Base-by-base conservation (phyloP, 2,329 filamentous ascomycete genomes). In the Zasmidium cellare region DNA sequence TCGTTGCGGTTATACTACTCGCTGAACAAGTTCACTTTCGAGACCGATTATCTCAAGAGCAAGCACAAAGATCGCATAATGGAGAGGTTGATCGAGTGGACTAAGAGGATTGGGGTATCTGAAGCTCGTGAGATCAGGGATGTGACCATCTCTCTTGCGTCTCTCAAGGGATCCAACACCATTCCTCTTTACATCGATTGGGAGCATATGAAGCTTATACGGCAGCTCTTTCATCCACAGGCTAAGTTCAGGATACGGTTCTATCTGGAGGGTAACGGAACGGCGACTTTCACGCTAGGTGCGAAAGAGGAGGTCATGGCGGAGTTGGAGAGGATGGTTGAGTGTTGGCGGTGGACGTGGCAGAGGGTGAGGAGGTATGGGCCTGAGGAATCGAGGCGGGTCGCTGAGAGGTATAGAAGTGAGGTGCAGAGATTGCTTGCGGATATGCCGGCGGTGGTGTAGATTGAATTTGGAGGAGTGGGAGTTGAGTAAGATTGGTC, bases 41-140 rank as follows among this genome's bases (percentile, higher is more conserved):
- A 65, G 52, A 65, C 60, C 7, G 62, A 65, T 23, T 65, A 65
- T 3, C 46, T 65, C 18, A 65, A 65, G 45, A 63, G 62, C 46
- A 54, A 57, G 31, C 49, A 63, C 14, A 60, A 65, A 45, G 47
- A 54, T 22, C 18, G 53, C 11, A 60, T 63, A 25, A 45, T 65
- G 7, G 49, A 58, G 38, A 48, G 50, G 5, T 24, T 65, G 7
- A 23, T 54, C 7, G 53, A 57, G 16, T 65, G 58, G 56, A 52
- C 44, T 2, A 28, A 57, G 6, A 44, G 18, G 0, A 55, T 63
- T 28, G 62, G 62, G 16, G 23, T 12, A 18, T 49, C 55, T 9
- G 58, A 63, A 48, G 58, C 60, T 9, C 48, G 55, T 44, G 60
- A 65, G 35, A 65, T 63, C 22, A 48, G 62, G 25, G 52, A 65